Base-by-base conservation (phyloP, 1,284 basidiomycete genomes). In the Rhodotorula glutinis region DNA sequence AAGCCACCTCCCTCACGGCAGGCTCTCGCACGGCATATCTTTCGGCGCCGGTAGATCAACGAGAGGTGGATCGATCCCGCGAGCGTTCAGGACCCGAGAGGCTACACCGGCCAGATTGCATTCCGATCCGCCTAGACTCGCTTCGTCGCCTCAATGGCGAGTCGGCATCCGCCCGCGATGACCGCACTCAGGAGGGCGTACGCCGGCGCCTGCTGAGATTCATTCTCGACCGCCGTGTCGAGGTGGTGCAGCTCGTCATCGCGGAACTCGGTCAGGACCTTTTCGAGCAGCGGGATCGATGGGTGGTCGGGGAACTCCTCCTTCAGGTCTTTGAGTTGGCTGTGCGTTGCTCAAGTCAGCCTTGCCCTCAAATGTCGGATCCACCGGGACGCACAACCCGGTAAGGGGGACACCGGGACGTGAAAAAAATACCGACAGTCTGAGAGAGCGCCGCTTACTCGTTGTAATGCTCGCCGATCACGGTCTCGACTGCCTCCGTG, bases 391-490 rank as follows among this genome's bases (percentile, higher is more conserved):
- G n/a, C n/a, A n/a, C n/a, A n/a, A n/a, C n/a, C n/a, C n/a, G n/a
- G n/a, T n/a, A n/a, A n/a, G n/a, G n/a, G n/a, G n/a, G n/a, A n/a
- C n/a, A n/a, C n/a, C n/a, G n/a, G n/a, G n/a, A n/a, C n/a, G n/a
- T n/a, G n/a, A n/a, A n/a, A n/a, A n/a, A n/a, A n/a, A n/a, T n/a
- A n/a, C n/a, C n/a, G n/a, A n/a, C n/a, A n/a, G n/a, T n/a, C n/a
- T n/a, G n/a, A n/a, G n/a, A n/a, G n/a, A n/a, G n/a, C n/a, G n/a
- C n/a, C 21, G 75, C 91, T 78, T 78, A 95, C 93, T 97, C 92
- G 78, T 97, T 92, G 76, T 98, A 98, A 78, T 98, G 94, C 79
- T 98, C 94, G 38, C 94, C 94, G 63, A 98, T 98, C 57, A 93
- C 92, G 0, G 92, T 97, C 79, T 98, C 94, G 8, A 98, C 93